Percentiles rank a stretch among this genome's conserved stretches.
These are phyloP conservation scores for Penicillium ucsense DNA, from an alignment of 495 filamentous ascomycete genomes.

Conservation along the genomic window DNA sequence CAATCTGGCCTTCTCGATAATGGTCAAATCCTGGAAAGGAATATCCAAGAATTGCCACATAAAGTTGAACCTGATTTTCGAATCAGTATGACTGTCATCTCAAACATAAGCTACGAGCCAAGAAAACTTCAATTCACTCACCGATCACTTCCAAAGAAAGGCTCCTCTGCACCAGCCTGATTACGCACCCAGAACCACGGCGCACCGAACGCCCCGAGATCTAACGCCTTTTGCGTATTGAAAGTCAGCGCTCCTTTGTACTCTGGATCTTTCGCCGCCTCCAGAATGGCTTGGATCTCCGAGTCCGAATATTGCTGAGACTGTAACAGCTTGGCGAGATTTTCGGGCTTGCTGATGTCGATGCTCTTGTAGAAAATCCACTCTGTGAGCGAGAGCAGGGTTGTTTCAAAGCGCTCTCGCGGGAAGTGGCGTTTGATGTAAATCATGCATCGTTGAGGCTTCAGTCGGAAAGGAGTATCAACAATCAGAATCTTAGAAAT, in stretches of 20 bases:
- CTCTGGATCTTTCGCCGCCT: conserved; percentile 33
- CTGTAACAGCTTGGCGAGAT: conserved; percentile 23
- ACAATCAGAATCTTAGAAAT: no score
- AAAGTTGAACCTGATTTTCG: conserved; percentile 18
- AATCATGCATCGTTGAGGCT: conserved; percentile 56
- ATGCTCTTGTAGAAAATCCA: conserved; percentile 37
- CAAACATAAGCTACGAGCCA: background rate
- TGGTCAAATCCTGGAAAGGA: conserved; percentile 25
- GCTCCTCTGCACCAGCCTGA: conserved; percentile 44
- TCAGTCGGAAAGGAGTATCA: background rate
- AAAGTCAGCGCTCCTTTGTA: conserved; percentile 50
- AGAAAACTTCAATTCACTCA: conserved; percentile 25
- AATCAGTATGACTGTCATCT: background rate
- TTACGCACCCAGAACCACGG: conserved; percentile 72
- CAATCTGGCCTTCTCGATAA: conserved; percentile 14
- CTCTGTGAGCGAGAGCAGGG: conserved; percentile 36
- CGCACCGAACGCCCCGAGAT: conserved; percentile 60
- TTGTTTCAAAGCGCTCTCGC: conserved; percentile 26
- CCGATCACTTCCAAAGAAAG: conserved; percentile 73
- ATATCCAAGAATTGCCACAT: conserved; percentile 33
- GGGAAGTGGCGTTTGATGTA: conserved; percentile 50
- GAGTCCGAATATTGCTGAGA: conserved; percentile 24
- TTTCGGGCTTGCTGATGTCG: conserved; percentile 40
- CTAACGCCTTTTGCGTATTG: conserved; percentile 48
- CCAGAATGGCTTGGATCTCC: conserved; percentile 43